Evolutionary conservation across 495 filamentous ascomycete species (phyloP).

Genomic region (Lentithecium fluviatile): DNA sequence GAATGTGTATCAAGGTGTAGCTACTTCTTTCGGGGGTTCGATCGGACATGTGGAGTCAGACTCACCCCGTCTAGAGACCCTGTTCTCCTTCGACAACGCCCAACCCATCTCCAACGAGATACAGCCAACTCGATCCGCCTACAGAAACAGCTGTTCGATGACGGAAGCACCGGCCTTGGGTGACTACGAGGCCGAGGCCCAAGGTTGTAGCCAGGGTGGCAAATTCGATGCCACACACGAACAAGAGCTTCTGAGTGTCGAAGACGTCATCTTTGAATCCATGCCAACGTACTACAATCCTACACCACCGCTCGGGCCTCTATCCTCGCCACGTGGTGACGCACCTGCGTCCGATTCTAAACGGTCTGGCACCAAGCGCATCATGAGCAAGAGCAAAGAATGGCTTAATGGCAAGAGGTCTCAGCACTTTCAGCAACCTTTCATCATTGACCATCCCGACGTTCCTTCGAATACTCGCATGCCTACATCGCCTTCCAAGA

Average conservation of each 20-base stretch:
- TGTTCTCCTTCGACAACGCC: not conserved
- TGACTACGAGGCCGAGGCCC: not conserved
- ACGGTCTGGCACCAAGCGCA: not conserved
- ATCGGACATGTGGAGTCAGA: not conserved
- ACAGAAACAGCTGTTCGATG: constrained; percentile 10
- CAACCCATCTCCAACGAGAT: not conserved
- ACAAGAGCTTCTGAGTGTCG: not conserved
- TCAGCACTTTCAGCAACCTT: not conserved
- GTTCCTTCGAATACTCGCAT: not conserved
- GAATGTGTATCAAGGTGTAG: not conserved
- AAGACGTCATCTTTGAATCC: constrained; percentile 1
- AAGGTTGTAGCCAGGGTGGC: not conserved
- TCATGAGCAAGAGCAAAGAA: not conserved
- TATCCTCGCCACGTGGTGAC: too few species aligned
- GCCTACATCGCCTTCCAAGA: not conserved
- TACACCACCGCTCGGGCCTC: not conserved
- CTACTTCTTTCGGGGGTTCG: not conserved
- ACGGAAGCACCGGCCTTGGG: not conserved
- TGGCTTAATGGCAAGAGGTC: not conserved
- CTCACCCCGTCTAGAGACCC: not conserved
- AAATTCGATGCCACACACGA: not conserved
- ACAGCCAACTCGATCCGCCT: too few species aligned
- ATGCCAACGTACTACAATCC: not conserved
- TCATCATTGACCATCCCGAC: constrained; percentile 1
- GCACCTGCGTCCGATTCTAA: not conserved